Evolutionary conservation across 2,329 filamentous ascomycete species (phyloP).

Genomic region (Furcasterigmium furcatum): DNA sequence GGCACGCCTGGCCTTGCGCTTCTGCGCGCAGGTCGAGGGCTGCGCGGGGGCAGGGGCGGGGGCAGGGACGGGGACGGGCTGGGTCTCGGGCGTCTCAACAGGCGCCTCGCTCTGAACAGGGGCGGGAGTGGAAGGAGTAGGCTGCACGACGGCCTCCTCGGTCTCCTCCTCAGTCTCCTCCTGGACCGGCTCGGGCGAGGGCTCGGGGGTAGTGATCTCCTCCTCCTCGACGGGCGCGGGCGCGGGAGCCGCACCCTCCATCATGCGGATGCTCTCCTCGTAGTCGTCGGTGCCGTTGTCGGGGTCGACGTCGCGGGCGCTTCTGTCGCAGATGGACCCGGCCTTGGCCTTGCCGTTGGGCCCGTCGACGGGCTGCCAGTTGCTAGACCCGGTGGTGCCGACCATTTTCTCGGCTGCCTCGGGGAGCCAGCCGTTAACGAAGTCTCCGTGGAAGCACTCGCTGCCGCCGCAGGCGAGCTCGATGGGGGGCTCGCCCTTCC

Average conservation of each 20-base stretch:
- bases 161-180: not conserved
- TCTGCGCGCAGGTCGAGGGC: not conserved
- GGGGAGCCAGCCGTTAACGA: constrained; percentile 40
- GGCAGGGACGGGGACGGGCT: not conserved
- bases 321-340: constrained; percentile 18
- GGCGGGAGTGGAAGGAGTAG: not conserved
- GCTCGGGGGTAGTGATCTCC: not conserved
- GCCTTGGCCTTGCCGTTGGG: constrained; percentile 22
- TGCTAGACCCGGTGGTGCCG: constrained; percentile 21
- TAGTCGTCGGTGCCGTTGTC: constrained; percentile 29
- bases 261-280: constrained; percentile 18
- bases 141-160: not conserved
- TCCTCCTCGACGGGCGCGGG: not conserved
- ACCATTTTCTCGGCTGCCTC: constrained; percentile 36
- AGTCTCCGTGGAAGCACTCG: constrained; percentile 39
- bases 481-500: constrained; percentile 40
- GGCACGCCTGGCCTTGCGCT: not conserved
- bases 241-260: not conserved
- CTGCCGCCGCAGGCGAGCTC: constrained; percentile 36
- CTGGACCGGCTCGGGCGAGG: not conserved
- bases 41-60: not conserved
- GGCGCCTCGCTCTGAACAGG: not conserved
- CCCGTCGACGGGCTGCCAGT: constrained; percentile 22
- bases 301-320: constrained; percentile 30
- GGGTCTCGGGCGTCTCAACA: not conserved